Base-by-base conservation (phyloP, 139 green algal genomes). In the Desmodesmus armatus region DNA sequence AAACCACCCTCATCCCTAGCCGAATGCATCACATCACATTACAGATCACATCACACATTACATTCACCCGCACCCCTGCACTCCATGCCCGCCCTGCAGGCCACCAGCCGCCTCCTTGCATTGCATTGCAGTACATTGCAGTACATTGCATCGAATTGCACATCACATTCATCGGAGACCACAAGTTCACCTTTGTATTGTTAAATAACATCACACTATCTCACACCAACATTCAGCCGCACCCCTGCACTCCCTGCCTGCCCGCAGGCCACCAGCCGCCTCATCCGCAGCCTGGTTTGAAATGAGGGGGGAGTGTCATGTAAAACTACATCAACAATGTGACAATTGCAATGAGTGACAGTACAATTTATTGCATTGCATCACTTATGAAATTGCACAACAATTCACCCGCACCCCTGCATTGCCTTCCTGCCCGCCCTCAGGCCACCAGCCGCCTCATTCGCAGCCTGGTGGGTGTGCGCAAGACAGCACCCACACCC, bases 361-460 rank as follows among this genome's bases (percentile, higher is more conserved):
- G 53, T 65, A 23, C 19, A 19, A 65, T 65, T 65, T 23, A 65
- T 65, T 65, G 53, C 53, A 65, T 65, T 65, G 53, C 23, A n/a
- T 19, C 53, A 65, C 53, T 65, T 65, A 19, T 23, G 19, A 65
- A 65, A 65, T 23, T 65, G 53, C 19, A 23, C 23, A n/a, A n/a
- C 21, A 23, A 23, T n/a, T n/a, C 53, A 19, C 19, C 23, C 23
- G 53, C 53, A 65, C 19, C 53, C 53, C 53, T 19, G 19, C 23
- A 65, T n/a, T 65, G 19, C 53, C 53, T 23, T 23, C 53, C 53
- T n/a, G 23, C 53, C 23, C 23, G 25, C 63, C n/a, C n/a, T n/a
- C 27, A 85, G 65, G 82, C 82, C 49, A 82, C 72, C 5, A 69
- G 55, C 55, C 40, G 82, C 11, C 58, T 87, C 11, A n/a, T 87